phyloP scores from a whole-genome alignment of 2,329 filamentous ascomycete species.

The Karstenula rhodostoma region DNA sequence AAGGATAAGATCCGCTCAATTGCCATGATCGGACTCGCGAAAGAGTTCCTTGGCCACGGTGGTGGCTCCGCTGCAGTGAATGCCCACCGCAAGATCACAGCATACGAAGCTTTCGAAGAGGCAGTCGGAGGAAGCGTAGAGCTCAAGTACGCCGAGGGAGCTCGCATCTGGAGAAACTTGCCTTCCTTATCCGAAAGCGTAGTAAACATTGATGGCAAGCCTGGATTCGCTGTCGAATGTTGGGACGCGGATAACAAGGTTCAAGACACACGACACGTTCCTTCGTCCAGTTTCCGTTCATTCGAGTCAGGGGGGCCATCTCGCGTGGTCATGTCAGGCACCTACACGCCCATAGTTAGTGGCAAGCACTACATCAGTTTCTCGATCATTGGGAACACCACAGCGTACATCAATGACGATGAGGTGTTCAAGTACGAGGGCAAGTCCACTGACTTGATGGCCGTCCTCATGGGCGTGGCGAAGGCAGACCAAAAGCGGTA shows the following conservation, averaged over 20 bases:
- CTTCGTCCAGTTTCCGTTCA: slow-evolving; percentile 35
- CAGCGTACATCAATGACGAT: slow-evolving; percentile 36
- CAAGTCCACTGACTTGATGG: slow-evolving; percentile 66
- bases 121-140: slow-evolving; percentile 21
- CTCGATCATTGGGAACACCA: slow-evolving; percentile 44
- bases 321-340: slow-evolving; percentile 32
- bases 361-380: slow-evolving; percentile 43
- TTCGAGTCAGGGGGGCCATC: slow-evolving; percentile 32
- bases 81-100: slow-evolving; percentile 36
- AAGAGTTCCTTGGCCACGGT: slow-evolving; percentile 50
- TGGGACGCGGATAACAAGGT: not conserved
- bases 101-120: slow-evolving; percentile 29
- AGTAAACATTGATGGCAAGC: slow-evolving; percentile 3
- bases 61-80: slow-evolving; percentile 42
- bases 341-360: slow-evolving; percentile 32
- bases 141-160: slow-evolving; percentile 28
- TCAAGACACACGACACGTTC: slow-evolving; percentile 29
- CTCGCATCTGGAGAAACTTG: not conserved
- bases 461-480: slow-evolving; percentile 71
- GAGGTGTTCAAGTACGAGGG: slow-evolving; percentile 45
- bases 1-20: slow-evolving; percentile 42
- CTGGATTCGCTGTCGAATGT: not conserved
- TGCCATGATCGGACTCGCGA: slow-evolving; percentile 75
- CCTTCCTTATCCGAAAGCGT: slow-evolving; percentile 18
- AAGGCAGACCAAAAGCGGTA: slow-evolving; percentile 68